These are phyloP conservation scores for Talaromyces sp. DNA, from an alignment of 2,329 filamentous ascomycete genomes.

Conservation along the genomic window DNA sequence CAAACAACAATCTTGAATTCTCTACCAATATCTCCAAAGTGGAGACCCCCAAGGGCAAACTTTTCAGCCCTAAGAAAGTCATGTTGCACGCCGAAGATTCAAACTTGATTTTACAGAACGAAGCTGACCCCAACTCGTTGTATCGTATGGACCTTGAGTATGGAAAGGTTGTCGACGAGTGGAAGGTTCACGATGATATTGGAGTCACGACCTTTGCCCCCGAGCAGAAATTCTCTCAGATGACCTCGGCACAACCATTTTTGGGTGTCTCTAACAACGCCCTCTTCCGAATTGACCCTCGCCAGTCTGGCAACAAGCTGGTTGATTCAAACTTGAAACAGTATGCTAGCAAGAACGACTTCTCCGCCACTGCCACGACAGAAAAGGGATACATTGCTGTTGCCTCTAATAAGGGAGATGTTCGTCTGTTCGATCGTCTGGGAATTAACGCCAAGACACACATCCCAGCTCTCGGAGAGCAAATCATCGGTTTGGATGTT, in stretches of 20 bases:
- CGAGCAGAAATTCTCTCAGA: constrained; percentile 92
- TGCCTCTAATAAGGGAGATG: constrained; percentile 95
- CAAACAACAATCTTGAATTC: constrained; percentile 89
- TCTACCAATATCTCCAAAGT: constrained; percentile 97
- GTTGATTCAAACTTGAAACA: constrained; percentile 92
- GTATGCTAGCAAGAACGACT: constrained; percentile 94
- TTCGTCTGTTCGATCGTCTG: constrained; percentile 91
- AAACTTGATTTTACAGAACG: constrained; percentile 84
- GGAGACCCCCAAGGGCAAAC: constrained; percentile 75
- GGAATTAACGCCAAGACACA: constrained; percentile 97
- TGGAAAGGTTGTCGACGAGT: constrained; percentile 96
- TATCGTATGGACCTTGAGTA: constrained; percentile 98
- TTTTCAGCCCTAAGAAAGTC: constrained; percentile 92
- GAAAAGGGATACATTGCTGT: constrained; percentile 96
- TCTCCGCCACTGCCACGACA: constrained; percentile 88
- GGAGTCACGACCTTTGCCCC: constrained; percentile 87
- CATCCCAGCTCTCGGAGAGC: constrained; percentile 89
- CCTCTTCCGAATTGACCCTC: constrained; percentile 88
- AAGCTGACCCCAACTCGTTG: constrained; percentile 76
- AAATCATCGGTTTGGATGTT: constrained; percentile 91
- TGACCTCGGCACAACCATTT: constrained; percentile 93
- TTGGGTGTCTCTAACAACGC: constrained; percentile 89
- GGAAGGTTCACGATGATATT: constrained; percentile 97
- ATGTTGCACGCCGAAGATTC: constrained; percentile 91
- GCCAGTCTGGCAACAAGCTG: constrained; percentile 82